Evolutionary conservation across 495 filamentous ascomycete species (phyloP).

Genomic region (Penicillium roqueforti): DNA sequence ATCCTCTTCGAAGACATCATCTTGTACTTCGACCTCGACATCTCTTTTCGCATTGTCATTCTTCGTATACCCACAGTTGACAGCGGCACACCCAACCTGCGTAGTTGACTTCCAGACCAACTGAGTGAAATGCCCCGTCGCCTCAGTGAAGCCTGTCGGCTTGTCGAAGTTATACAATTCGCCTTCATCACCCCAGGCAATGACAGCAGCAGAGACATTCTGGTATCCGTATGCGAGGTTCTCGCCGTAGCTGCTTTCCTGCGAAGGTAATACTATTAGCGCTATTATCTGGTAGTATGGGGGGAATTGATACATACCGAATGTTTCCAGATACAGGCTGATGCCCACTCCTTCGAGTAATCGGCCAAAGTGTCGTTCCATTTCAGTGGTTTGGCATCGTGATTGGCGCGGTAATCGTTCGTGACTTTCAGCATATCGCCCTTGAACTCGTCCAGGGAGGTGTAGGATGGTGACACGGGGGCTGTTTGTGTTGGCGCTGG

Average conservation of each 20-base stretch:
- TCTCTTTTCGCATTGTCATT: slow-evolving; percentile 7
- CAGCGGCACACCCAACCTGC: slow-evolving; percentile 63
- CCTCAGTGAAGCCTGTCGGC: slow-evolving; percentile 52
- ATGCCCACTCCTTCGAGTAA: slow-evolving; percentile 51
- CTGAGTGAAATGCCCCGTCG: slow-evolving; percentile 83
- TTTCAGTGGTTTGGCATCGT: slow-evolving; percentile 55
- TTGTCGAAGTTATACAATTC: slow-evolving; percentile 53
- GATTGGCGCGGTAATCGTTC: slow-evolving; percentile 61
- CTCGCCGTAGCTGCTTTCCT: slow-evolving; percentile 69
- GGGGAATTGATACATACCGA: slow-evolving; percentile 40
- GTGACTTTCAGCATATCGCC: slow-evolving; percentile 58
- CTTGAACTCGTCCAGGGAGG: slow-evolving; percentile 45
- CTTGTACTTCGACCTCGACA: neutral
- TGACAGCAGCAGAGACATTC: slow-evolving; percentile 55
- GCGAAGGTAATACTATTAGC: slow-evolving; percentile 9
- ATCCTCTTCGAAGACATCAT: neutral
- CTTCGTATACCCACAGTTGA: slow-evolving; percentile 48
- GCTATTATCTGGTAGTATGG: neutral
- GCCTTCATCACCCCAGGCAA: slow-evolving; percentile 65
- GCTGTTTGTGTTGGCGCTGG: slow-evolving; percentile 24
- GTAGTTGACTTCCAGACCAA: slow-evolving; percentile 73
- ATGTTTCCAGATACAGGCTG: slow-evolving; percentile 58
- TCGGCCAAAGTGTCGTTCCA: slow-evolving; percentile 64
- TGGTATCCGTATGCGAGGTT: slow-evolving; percentile 70
- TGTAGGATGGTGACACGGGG: slow-evolving; percentile 45